A percentile compares a stretch with the other conserved stretches of the same genome.
Evolutionary conservation across 2,329 filamentous ascomycete genomes (phyloP).

Genomic region (Monosporascus sp.): DNA sequence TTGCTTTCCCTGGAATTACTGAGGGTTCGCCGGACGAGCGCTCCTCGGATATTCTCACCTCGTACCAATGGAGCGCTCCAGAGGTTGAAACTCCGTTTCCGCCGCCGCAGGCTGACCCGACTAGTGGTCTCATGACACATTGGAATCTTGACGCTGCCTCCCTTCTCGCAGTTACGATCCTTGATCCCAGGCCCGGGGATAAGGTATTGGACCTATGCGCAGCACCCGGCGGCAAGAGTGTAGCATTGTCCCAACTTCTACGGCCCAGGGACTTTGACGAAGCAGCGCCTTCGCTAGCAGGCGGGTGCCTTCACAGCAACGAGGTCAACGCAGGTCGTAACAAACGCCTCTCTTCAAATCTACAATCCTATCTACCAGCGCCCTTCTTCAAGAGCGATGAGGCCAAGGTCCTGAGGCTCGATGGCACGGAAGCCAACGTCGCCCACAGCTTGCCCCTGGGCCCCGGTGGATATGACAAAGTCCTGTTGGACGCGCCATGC

Average conservation of each 20-base stretch:
- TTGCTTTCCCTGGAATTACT: slow-evolving; percentile 9
- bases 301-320: slow-evolving; percentile 32
- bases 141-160: slow-evolving; percentile 27
- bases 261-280: slow-evolving; percentile 10
- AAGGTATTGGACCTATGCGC: slow-evolving; percentile 35
- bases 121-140: slow-evolving; percentile 19
- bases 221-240: slow-evolving; percentile 31
- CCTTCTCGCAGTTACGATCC: slow-evolving; percentile 24
- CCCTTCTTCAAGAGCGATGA: slow-evolving; percentile 14
- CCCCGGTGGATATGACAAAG: slow-evolving; percentile 31
- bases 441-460: slow-evolving; percentile 23
- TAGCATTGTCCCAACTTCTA: slow-evolving; percentile 27
- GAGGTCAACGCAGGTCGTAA: slow-evolving; percentile 27
- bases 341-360: slow-evolving; percentile 24
- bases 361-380: slow-evolving; percentile 19
- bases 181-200: slow-evolving; percentile 29
- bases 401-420: slow-evolving; percentile 19
- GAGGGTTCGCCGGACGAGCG: background rate
- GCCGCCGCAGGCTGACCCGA: slow-evolving; percentile 12
- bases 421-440: slow-evolving; percentile 19
- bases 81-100: slow-evolving; percentile 17
- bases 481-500: slow-evolving; percentile 35
- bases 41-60: background rate
- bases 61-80: slow-evolving; percentile 14
- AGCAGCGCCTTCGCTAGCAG: slow-evolving; percentile 12